phyloP scores from a whole-genome alignment of 768 basidiomycete species.

The Trametes elegans region DNA sequence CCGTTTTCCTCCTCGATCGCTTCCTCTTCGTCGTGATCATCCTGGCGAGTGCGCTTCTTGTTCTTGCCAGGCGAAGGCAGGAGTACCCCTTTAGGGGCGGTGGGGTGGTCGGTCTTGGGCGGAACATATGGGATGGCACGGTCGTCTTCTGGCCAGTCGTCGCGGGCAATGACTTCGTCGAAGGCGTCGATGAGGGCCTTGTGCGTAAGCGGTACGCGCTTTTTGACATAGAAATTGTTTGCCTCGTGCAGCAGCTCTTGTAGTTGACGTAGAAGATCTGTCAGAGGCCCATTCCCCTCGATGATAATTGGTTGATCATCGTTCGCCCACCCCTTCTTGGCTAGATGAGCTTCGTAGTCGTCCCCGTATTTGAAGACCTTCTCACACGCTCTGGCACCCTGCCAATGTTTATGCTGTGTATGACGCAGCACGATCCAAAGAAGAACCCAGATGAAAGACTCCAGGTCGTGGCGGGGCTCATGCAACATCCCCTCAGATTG shows the following conservation, averaged over 20 bases:
- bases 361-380: neutral
- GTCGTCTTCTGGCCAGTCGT: conserved; percentile 9
- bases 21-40: too few species aligned
- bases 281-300: neutral
- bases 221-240: neutral
- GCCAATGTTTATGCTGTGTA: neutral
- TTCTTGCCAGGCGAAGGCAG: neutral
- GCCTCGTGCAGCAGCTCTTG: neutral
- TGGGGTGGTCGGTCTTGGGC: neutral
- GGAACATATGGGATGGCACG: neutral
- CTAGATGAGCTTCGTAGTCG: neutral
- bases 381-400: neutral
- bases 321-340: neutral
- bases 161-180: neutral
- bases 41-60: too few species aligned
- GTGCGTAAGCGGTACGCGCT: neutral
- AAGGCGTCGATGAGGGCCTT: neutral
- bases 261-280: neutral
- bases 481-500: neutral
- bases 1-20: too few species aligned
- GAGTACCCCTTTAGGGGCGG: neutral
- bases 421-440: conserved; percentile 9
- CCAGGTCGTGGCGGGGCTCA: conserved; percentile 8
- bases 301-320: neutral
- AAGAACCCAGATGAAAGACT: conserved; percentile 17